Percentiles rank a stretch among this genome's conserved stretches.
phyloP scores from a whole-genome alignment of 257 asterid genomes.

The Avicennia marina region DNA sequence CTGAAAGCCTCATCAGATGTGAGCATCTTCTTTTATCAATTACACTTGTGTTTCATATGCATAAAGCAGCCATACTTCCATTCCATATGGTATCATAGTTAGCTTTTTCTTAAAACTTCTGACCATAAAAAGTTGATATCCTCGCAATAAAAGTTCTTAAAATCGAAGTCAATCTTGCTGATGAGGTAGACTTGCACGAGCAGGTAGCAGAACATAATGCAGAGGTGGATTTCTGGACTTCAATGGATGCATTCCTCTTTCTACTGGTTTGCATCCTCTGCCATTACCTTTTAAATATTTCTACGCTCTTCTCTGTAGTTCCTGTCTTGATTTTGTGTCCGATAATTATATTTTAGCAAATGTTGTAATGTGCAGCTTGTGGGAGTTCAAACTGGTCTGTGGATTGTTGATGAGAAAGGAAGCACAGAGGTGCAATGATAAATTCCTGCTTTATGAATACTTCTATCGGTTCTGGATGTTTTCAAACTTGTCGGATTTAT shows the following conservation, averaged over 20 bases:
- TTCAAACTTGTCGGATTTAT: background rate
- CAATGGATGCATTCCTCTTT: background rate
- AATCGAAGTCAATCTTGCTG: background rate
- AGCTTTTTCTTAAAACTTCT: background rate
- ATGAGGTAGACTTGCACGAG: background rate
- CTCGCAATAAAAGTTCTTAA: background rate
- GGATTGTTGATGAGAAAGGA: no score
- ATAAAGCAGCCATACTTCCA: background rate
- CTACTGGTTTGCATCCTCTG: background rate
- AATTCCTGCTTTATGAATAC: background rate
- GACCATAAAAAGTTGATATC: background rate
- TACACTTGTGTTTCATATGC: no score
- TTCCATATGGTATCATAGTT: background rate
- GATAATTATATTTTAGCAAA: no score
- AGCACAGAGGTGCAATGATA: background rate
- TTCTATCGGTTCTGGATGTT: background rate
- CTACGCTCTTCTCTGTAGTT: background rate
- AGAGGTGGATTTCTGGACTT: background rate
- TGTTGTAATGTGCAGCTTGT: slow-evolving; percentile 1
- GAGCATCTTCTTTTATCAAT: background rate
- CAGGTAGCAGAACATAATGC: slow-evolving; percentile 11
- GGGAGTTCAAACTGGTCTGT: slow-evolving; percentile 1
- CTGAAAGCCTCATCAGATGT: slow-evolving; percentile 31
- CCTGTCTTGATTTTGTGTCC: background rate
- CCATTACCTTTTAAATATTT: background rate